Evolutionary conservation across 805 yeast species (phyloP).

Genomic region (Wickerhamomyces sydowiorum): DNA sequence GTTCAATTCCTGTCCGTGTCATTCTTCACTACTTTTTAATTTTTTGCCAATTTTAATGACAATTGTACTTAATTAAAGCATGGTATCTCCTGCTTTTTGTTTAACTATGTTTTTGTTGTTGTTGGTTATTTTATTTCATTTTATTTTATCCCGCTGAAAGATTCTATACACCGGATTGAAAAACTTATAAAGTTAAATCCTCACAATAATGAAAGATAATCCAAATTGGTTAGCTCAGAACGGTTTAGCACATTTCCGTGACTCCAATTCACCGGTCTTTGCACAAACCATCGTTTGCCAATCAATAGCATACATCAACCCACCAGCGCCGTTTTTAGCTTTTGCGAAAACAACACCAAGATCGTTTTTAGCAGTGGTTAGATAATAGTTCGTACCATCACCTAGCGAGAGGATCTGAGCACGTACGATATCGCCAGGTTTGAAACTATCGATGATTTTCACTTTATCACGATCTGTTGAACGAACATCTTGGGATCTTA

Average conservation of each 20-base stretch:
- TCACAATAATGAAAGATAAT: too few species aligned
- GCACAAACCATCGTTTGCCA: slow-evolving; percentile 94
- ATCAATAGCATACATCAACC: slow-evolving; percentile 80
- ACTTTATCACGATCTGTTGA: slow-evolving; percentile 89
- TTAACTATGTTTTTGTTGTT: too few species aligned
- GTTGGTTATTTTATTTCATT: neutral
- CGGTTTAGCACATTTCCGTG: slow-evolving; percentile 91
- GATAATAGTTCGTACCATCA: slow-evolving; percentile 87
- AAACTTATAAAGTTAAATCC: neutral
- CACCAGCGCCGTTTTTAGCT: slow-evolving; percentile 60
- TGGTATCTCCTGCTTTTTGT: neutral
- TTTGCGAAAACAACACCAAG: slow-evolving; percentile 91
- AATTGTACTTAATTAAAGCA: neutral
- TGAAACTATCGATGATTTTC: slow-evolving; percentile 68
- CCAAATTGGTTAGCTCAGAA: slow-evolving; percentile 27
- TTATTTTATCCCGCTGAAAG: too few species aligned
- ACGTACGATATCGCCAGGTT: slow-evolving; percentile 89
- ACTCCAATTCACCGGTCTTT: slow-evolving; percentile 65
- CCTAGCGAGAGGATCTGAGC: slow-evolving; percentile 82
- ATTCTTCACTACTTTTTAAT: slow-evolving; percentile 24
- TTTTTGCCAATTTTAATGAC: neutral
- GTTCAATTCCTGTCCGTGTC: slow-evolving; percentile 86
- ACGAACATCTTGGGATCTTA: slow-evolving; percentile 83
- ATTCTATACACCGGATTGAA: neutral
- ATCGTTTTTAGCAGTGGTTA: slow-evolving; percentile 86